Conservation (phyloP, 306 rosid genomes). For the Castanospermum australe region DNA sequence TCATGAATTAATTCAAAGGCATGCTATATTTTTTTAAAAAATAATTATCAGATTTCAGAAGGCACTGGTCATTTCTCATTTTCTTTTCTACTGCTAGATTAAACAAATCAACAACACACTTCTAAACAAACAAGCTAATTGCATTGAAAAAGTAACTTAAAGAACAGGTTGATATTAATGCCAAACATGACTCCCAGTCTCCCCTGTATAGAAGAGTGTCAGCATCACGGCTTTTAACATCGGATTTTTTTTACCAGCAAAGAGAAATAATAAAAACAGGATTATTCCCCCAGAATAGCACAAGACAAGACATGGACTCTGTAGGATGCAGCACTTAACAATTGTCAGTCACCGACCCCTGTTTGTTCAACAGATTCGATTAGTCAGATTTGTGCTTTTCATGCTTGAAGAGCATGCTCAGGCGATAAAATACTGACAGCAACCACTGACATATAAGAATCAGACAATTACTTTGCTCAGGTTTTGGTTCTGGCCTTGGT, state of each 20-base stretch:
- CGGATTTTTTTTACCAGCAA: constrained; percentile 4
- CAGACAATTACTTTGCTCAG: constrained; percentile 49
- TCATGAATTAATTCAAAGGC: not conserved
- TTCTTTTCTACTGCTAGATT: not conserved
- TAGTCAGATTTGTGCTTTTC: constrained; percentile 57
- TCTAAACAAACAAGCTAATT: not conserved
- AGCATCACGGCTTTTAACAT: not conserved
- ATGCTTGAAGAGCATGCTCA: constrained; percentile 49
- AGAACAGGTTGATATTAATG: not conserved
- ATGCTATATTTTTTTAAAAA: not conserved
- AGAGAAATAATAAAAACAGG: not conserved
- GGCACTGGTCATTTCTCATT: not conserved
- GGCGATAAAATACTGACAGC: constrained; percentile 52
- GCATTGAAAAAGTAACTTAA: not conserved
- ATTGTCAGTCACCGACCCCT: not conserved
- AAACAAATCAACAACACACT: not conserved
- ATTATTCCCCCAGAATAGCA: not conserved
- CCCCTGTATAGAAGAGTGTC: not conserved
- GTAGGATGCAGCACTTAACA: not conserved
- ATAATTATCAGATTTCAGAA: not conserved
- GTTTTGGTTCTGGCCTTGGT: constrained; percentile 70
- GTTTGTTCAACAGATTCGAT: constrained; percentile 23
- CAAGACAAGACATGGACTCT: not conserved
- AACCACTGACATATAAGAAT: constrained; percentile 67
- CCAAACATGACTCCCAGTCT: constrained; percentile 13